Evolutionary conservation across 352 stramenopile species (phyloP).

Genomic region (Globisporangium camurandrum): DNA sequence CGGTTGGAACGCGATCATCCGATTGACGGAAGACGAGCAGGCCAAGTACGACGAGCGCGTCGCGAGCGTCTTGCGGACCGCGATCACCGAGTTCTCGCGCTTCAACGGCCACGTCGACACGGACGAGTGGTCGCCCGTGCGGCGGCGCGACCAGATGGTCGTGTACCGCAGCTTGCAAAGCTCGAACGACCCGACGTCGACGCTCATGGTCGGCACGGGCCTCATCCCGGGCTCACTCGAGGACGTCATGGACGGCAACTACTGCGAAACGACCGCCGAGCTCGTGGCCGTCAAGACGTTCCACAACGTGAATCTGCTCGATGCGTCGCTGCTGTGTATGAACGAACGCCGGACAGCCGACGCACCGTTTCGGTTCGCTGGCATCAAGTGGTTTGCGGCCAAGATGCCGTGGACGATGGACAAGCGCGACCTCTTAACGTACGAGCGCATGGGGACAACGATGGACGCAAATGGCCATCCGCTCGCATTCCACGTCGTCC

Average conservation of each 20-base stretch:
- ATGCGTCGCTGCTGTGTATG: conserved; percentile 21
- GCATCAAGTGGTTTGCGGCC: conserved; percentile 38
- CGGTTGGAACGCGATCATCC: conserved; percentile 11
- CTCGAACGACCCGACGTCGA: conserved; percentile 7
- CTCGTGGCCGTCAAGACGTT: conserved; percentile 26
- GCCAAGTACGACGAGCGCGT: conserved; percentile 9
- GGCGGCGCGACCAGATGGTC: conserved; percentile 14
- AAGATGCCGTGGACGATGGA: conserved; percentile 24
- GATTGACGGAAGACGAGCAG: conserved; percentile 7
- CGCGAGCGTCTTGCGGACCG: conserved; percentile 2
- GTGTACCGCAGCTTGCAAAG: conserved; percentile 8
- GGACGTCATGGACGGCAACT: conserved; percentile 38
- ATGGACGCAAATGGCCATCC: conserved; percentile 34
- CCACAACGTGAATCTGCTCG: conserved; percentile 24
- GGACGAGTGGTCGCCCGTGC: conserved; percentile 13
- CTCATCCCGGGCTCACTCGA: conserved; percentile 11
- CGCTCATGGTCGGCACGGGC: conserved; percentile 12
- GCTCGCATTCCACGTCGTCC: conserved; percentile 41
- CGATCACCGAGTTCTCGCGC: conserved; percentile 13
- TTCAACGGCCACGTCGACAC: conserved; percentile 15
- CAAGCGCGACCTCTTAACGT: conserved; percentile 29
- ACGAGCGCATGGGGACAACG: conserved; percentile 49
- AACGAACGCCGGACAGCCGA: conserved; percentile 22
- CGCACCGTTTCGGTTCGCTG: conserved; percentile 32
- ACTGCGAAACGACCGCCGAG: conserved; percentile 35